Base-by-base conservation (phyloP, 495 filamentous ascomycete genomes). In the Schizothecium vesticola region DNA sequence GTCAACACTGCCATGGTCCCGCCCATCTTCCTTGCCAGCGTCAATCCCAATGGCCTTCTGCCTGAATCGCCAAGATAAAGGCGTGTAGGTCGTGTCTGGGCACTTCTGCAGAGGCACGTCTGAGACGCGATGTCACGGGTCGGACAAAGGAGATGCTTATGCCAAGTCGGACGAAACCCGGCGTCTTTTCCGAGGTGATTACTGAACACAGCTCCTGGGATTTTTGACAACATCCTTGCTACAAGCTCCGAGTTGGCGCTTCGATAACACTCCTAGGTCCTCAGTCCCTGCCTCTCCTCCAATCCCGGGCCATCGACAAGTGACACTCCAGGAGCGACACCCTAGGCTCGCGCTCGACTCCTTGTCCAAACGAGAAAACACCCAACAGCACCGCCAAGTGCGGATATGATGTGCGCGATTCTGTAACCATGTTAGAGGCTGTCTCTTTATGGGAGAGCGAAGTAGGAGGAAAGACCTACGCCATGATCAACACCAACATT, bases 111-210 rank as follows among this genome's bases (percentile, higher is more conserved):
- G 63, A 58, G 63, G 55, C 63, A 58, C 63, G 63, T 28, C 63
- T 19, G 55, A 58, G 28, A 57, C 51, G 25, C 63, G 43, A n/a
- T 56, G 63, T 65, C 63, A 65, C 63, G 63, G 63, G 63, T 29
- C 55, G 16, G 55, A 29, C 29, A 56, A 1, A 56, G 24, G 23
- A 22, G 19, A 2, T 56, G 63, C 63, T 65, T 65, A 65, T 51
- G 61, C 59, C 24, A 61, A 61, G 43, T 51, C 43, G 43, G 43
- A 51, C 43, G 6, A 51, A 51, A n/a, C n/a, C n/a, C n/a, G n/a
- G 5, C 19, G 6, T 19, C 8, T 6, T 19, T 33, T n/a, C 19
- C 19, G 36, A 16, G 5, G 19, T 8, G 19, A 51, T 51, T 51
- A 51, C 43, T 51, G 43, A 51, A 51, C 43, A 51, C 8, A 1